These are phyloP conservation scores for Ceratopteris richardii DNA, from an alignment of 75 land plant species.

Conservation along the genomic window DNA sequence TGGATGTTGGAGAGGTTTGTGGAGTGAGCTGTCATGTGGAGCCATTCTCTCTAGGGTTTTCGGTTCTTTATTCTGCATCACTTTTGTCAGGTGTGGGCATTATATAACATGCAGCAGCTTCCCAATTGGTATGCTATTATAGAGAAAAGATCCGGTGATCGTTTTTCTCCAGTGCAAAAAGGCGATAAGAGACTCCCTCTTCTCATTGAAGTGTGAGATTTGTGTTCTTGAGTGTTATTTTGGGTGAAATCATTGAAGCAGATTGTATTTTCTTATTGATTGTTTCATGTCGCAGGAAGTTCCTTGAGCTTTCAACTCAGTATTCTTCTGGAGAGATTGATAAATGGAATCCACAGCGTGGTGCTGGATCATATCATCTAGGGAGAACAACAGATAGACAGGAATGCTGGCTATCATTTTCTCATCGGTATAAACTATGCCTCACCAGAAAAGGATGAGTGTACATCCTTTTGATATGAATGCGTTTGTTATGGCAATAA, in stretches of 20 bases:
- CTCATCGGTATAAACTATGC: constrained; percentile 18
- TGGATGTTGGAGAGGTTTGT: constrained; percentile 21
- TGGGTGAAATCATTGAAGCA: too few relatives aligned
- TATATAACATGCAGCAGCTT: constrained; percentile 18
- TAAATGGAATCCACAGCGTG: constrained; percentile 23
- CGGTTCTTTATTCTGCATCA: too few relatives aligned
- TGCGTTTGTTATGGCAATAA: too few relatives aligned
- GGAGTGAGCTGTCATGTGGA: background rate
- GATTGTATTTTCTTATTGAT: too few relatives aligned
- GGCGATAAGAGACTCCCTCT: constrained; percentile 15
- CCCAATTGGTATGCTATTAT: constrained; percentile 36
- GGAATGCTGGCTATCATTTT: constrained; percentile 26
- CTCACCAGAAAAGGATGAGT: background rate
- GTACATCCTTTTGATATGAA: too few relatives aligned
- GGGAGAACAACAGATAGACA: constrained; percentile 3
- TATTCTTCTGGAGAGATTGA: constrained; percentile 19
- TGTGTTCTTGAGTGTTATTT: background rate
- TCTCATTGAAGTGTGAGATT: constrained; percentile 23
- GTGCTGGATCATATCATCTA: constrained; percentile 7
- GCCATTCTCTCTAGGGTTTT: too few relatives aligned
- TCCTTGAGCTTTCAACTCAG: constrained; percentile 11
- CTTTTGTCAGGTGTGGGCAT: constrained; percentile 25
- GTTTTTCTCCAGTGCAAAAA: constrained; percentile 6
- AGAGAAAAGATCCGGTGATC: constrained; percentile 14
- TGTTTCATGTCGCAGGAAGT: constrained; percentile 12